phyloP scores from a whole-genome alignment of 2,329 filamentous ascomycete genomes.

The Claviceps spartinae region DNA sequence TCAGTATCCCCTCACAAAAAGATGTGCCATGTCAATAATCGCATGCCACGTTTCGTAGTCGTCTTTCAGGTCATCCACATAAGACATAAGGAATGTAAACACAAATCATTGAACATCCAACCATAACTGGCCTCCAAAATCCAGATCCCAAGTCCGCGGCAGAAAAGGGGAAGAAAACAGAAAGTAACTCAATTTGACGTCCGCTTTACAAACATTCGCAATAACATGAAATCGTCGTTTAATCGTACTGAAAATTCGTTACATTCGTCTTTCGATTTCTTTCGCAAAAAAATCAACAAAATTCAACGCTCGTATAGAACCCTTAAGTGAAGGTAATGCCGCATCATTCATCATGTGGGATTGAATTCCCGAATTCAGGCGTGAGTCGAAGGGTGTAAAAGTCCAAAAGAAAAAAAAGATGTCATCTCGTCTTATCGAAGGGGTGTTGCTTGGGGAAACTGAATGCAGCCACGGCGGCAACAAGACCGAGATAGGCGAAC shows the following conservation, averaged over 20 bases:
- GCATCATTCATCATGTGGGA: no score
- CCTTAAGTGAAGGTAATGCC: no score
- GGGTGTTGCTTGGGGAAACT: no score
- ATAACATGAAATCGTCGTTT: conserved; percentile 19
- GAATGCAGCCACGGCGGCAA: not conserved
- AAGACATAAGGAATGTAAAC: conserved; percentile 11
- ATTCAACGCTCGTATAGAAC: not conserved
- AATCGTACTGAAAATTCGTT: conserved; percentile 13
- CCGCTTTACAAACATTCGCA: not conserved
- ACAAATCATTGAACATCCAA: conserved; percentile 11
- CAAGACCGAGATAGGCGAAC: not conserved
- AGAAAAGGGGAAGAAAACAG: not conserved
- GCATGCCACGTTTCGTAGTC: not conserved
- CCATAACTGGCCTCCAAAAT: not conserved
- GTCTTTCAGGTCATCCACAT: conserved; percentile 1
- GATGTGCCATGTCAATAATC: not conserved
- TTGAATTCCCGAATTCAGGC: conserved; percentile 15
- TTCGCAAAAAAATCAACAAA: not conserved
- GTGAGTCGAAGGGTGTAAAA: conserved; percentile 15
- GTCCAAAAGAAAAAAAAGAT: conserved; percentile 9
- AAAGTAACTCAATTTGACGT: not conserved
- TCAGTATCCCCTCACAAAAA: no score
- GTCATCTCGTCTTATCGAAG: not conserved
- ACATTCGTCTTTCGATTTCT: conserved; percentile 6
- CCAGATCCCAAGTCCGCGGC: not conserved